These are phyloP conservation scores for Chrysanthemum lavandulifolium DNA, from an alignment of 129 eudicot genomes.

Conservation along the genomic window DNA sequence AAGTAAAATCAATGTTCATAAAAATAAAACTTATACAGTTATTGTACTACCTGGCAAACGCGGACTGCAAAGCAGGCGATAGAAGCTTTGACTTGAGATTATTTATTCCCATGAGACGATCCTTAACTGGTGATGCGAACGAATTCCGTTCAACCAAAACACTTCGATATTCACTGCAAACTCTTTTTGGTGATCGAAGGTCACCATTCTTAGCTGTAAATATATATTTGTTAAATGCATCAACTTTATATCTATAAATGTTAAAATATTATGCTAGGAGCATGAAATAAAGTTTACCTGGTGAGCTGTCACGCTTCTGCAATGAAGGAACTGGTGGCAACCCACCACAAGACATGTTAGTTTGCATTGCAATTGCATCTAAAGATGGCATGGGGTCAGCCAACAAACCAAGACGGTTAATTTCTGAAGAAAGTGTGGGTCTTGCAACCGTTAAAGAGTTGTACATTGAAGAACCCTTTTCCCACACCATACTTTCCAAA, in stretches of 20 bases:
- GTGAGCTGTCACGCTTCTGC: constrained; percentile 57
- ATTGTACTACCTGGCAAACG: constrained; percentile 73
- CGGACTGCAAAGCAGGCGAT: constrained; percentile 89
- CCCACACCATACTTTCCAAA: constrained; percentile 98
- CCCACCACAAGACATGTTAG: constrained; percentile 60
- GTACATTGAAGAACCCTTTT: constrained; percentile 96
- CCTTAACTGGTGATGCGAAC: constrained; percentile 95
- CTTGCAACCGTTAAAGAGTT: constrained; percentile 83
- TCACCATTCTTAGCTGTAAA: constrained; percentile 66
- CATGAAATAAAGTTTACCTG: constrained; percentile 44
- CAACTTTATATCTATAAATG: not conserved
- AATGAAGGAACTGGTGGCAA: constrained; percentile 55
- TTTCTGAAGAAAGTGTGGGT: constrained; percentile 71
- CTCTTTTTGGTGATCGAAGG: constrained; percentile 87
- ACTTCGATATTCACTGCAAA: constrained; percentile 77
- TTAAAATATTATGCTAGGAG: not conserved
- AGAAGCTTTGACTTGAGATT: constrained; percentile 70
- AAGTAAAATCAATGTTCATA: not conserved
- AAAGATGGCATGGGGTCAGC: constrained; percentile 97
- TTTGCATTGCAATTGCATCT: constrained; percentile 83
- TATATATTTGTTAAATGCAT: constrained; percentile 6
- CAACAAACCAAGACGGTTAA: constrained; percentile 77
- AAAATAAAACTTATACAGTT: too few species aligned
- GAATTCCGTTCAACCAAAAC: constrained; percentile 89
- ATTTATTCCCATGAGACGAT: constrained; percentile 64